Percentiles rank a stretch among this genome's conserved stretches.
Conservation (phyloP, 192 early-diverging fungal genomes). For the Backusella circina region DNA sequence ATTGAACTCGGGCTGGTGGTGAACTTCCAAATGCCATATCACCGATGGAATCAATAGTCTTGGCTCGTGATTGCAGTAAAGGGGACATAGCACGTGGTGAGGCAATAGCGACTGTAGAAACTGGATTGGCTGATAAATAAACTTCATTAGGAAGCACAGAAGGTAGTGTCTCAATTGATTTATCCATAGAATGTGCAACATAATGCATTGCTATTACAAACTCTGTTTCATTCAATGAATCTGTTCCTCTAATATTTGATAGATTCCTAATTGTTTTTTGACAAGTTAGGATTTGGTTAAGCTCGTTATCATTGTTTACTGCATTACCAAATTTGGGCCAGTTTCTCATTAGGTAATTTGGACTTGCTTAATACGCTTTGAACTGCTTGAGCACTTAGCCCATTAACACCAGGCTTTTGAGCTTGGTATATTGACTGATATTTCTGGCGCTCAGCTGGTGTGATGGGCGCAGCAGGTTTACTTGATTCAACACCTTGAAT, state of each 20-base stretch:
- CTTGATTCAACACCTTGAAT: conserved; percentile 2
- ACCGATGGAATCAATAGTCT: conserved; percentile 20
- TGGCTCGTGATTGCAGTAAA: conserved; percentile 10
- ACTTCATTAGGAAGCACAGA: conserved; percentile 56
- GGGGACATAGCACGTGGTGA: conserved; percentile 9
- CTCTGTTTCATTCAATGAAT: conserved; percentile 73
- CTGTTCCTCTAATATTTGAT: conserved; percentile 69
- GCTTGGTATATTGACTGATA: conserved; percentile 23
- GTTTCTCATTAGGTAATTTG: conserved; percentile 68
- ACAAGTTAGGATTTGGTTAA: background rate
- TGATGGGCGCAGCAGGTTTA: background rate
- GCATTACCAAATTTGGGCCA: conserved; percentile 78
- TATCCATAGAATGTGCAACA: conserved; percentile 76
- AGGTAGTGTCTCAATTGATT: conserved; percentile 63
- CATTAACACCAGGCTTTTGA: conserved; percentile 17
- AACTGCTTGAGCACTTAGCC: conserved; percentile 49
- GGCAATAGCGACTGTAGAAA: conserved; percentile 8
- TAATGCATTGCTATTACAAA: conserved; percentile 92
- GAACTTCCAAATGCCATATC: conserved; percentile 11
- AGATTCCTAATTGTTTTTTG: conserved; percentile 46
- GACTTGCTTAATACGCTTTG: conserved; percentile 78
- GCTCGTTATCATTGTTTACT: background rate
- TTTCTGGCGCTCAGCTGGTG: conserved; percentile 21
- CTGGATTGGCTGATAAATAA: conserved; percentile 41
- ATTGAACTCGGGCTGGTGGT: conserved; percentile 20